Percentiles rank a stretch among this genome's conserved stretches.
Conservation (phyloP, 2,329 filamentous ascomycete genomes). For the Phaeosphaeriaceae sp. region DNA sequence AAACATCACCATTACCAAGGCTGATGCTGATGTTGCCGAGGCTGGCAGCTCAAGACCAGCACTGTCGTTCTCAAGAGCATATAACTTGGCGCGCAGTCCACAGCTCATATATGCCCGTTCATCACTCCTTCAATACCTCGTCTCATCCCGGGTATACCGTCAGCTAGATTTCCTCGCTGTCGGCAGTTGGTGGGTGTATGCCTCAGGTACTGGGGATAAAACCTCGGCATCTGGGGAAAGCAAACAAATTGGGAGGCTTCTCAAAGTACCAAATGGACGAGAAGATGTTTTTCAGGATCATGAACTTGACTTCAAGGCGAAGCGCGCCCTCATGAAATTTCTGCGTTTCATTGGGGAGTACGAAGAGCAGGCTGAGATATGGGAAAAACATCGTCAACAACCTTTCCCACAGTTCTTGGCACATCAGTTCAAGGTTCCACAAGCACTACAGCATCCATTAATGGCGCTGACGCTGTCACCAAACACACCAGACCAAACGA, state of each 20-base stretch:
- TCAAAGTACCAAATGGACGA: slow-evolving; percentile 82
- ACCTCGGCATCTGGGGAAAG: slow-evolving; percentile 1
- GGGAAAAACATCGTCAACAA: slow-evolving; percentile 63
- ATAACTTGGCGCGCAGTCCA: slow-evolving; percentile 83
- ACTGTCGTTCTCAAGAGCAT: slow-evolving; percentile 72
- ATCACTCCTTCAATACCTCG: slow-evolving; percentile 75
- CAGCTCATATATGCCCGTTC: slow-evolving; percentile 87
- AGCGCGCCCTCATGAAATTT: slow-evolving; percentile 90
- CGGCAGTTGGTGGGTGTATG: slow-evolving; percentile 86
- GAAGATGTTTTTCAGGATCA: slow-evolving; percentile 89
- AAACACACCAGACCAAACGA: slow-evolving; percentile 59
- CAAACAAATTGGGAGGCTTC: slow-evolving; percentile 50
- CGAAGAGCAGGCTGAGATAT: slow-evolving; percentile 65
- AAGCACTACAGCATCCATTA: slow-evolving; percentile 68
- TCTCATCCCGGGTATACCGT: slow-evolving; percentile 86
- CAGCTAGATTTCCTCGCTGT: slow-evolving; percentile 94
- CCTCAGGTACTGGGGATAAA: slow-evolving; percentile 27
- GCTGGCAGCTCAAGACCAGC: slow-evolving; percentile 41
- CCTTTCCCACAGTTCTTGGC: slow-evolving; percentile 66
- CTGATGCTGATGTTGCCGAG: slow-evolving; percentile 20
- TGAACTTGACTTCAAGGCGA: slow-evolving; percentile 77
- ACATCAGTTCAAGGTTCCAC: slow-evolving; percentile 61
- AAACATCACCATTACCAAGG: slow-evolving; percentile 43
- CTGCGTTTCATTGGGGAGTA: slow-evolving; percentile 83
- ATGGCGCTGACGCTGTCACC: slow-evolving; percentile 77